phyloP scores from a whole-genome alignment of 345 rosid species.

The Erucastrum elatum region DNA sequence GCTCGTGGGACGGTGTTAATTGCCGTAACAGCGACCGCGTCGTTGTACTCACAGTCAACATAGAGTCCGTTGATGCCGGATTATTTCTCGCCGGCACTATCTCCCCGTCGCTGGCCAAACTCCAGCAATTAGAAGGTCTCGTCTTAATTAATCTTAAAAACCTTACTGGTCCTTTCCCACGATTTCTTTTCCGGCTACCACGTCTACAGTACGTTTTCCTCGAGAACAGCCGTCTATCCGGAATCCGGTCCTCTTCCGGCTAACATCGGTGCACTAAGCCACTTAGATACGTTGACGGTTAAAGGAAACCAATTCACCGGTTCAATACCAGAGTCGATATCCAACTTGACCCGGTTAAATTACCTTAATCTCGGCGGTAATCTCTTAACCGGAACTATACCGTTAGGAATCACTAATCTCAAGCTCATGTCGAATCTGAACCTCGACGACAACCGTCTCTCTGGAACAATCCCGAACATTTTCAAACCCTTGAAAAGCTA shows the following conservation, averaged over 20 bases:
- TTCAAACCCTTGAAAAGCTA: conserved; percentile 55
- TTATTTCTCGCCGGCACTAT: not conserved
- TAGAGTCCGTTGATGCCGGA: not conserved
- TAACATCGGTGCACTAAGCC: not conserved
- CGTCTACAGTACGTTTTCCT: not conserved
- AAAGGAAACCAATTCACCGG: not conserved
- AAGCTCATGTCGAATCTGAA: not conserved
- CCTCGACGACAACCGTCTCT: conserved; percentile 50
- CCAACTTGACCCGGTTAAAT: not conserved
- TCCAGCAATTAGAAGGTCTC: not conserved
- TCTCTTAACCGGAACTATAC: not conserved
- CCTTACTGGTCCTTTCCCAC: not conserved
- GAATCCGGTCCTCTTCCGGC: not conserved
- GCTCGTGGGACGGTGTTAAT: not conserved
- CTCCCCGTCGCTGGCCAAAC: not conserved
- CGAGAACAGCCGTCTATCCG: not conserved
- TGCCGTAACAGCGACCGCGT: not conserved
- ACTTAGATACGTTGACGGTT: not conserved
- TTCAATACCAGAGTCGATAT: not conserved
- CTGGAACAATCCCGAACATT: conserved; percentile 58
- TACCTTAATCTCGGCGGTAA: not conserved
- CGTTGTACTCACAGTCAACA: not conserved
- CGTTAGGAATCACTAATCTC: not conserved
- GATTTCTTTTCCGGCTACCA: not conserved
- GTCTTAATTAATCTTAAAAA: not conserved